Evolutionary conservation across 108 stramenopile species (phyloP).

Genomic region (Mediolabrus comicus): DNA sequence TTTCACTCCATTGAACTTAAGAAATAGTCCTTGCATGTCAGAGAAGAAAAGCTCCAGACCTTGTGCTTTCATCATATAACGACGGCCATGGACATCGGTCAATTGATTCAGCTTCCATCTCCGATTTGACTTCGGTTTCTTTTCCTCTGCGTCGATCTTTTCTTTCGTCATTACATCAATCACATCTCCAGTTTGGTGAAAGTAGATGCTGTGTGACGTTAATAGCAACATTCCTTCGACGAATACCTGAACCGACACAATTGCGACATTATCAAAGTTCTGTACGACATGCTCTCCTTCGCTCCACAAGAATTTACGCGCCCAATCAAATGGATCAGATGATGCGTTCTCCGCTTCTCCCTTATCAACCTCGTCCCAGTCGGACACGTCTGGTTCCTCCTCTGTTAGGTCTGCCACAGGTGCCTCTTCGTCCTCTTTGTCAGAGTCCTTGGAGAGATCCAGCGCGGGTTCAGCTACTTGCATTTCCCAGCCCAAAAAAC

Average conservation of each 20-base stretch:
- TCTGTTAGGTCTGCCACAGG: conserved; percentile 16
- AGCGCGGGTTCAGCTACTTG: conserved; percentile 6
- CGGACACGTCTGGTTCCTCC: conserved; percentile 15
- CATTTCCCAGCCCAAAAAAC: conserved; percentile 40
- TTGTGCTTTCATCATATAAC: conserved; percentile 88
- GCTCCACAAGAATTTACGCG: conserved; percentile 74
- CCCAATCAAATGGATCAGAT: conserved; percentile 70
- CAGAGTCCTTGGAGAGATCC: neutral
- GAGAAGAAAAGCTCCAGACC: conserved; percentile 93
- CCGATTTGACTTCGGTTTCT: conserved; percentile 27
- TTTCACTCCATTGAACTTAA: conserved; percentile 79
- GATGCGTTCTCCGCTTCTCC: conserved; percentile 51
- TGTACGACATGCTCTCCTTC: conserved; percentile 69
- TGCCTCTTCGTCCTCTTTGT: neutral
- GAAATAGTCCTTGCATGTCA: conserved; percentile 80
- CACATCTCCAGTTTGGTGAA: conserved; percentile 62
- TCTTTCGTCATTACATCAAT: conserved; percentile 77
- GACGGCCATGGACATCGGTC: conserved; percentile 82
- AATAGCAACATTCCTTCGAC: conserved; percentile 67
- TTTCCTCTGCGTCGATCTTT: conserved; percentile 21
- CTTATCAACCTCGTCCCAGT: conserved; percentile 1
- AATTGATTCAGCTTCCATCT: conserved; percentile 77
- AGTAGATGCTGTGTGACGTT: conserved; percentile 81
- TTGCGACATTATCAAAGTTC: conserved; percentile 66
- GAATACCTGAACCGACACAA: conserved; percentile 60